Evolutionary conservation across 306 rosid species (phyloP), one percentile per base, ranked within the genome.

Genomic region (Ormosia emarginata): DNA sequence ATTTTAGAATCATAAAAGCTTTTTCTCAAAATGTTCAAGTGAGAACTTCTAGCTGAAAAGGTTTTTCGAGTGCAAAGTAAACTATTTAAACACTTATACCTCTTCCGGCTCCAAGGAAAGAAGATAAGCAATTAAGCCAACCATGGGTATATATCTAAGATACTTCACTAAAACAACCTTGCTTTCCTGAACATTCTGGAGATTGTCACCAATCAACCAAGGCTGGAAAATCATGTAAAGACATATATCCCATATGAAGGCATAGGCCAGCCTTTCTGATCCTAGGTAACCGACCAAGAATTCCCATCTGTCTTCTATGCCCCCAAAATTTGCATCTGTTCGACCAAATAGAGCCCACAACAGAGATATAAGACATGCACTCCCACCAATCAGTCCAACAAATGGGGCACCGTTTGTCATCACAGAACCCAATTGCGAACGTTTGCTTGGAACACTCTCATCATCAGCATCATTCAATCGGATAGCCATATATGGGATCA

Each of bases 401-500:
- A 90, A 3, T 2, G 89, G 46, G 30, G 98, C 97, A 74, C 90
- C 87, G 0, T 74, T 85, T 47, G 90, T 89, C 98, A 93, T 90
- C 83, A 89, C 78, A 68, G 89, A 77, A 17, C 89, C 88, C n/a
- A 95, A 83, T 65, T 82, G 81, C 2, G 99, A 91, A 55, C 74
- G 90, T 78, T 90, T 64, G 49, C 77, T 87, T 17, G 81, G 92
- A 68, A 79, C 62, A 33, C 40, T 24, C 33, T 67, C 87, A 7
- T 81, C 53, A n/a, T 81, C 90, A 18, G 87, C 89, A 81, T 84
- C 86, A 52, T 90, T 93, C 80, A 93, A 77, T 67, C 99, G 94
- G 83, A 93, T 91, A 77, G 99, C 98, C 99, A 95, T 93, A 85
- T 95, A 95, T 33, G 98, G 97, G 85, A 95, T 93, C 79, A 95